Evolutionary conservation across 2,329 filamentous ascomycete species (phyloP).

Genomic region (Neophaeococcomyces mojaviensis): DNA sequence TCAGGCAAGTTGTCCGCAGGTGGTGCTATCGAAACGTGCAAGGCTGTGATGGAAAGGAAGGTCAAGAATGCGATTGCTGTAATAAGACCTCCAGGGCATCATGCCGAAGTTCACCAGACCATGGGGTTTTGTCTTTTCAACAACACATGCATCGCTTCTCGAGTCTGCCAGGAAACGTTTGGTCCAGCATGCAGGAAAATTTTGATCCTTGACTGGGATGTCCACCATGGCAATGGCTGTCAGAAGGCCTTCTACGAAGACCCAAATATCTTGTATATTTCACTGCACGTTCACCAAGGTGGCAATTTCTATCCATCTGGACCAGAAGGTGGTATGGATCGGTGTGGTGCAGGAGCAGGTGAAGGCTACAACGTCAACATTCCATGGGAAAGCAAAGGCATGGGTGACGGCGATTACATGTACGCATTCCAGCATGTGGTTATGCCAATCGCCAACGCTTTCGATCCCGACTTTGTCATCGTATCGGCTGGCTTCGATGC

Average conservation of each 20-base stretch:
- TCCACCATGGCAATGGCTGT: constrained; percentile 69
- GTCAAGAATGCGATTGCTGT: constrained; percentile 95
- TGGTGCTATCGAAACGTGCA: constrained; percentile 90
- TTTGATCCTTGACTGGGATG: constrained; percentile 87
- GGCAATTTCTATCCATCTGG: constrained; percentile 75
- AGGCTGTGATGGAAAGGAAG: constrained; percentile 72
- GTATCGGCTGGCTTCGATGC: constrained; percentile 95
- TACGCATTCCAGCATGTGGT: constrained; percentile 92
- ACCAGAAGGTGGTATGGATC: constrained; percentile 51
- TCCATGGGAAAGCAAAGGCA: constrained; percentile 61
- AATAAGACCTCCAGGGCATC: constrained; percentile 89
- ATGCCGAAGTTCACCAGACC: constrained; percentile 75
- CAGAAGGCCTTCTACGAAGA: constrained; percentile 95
- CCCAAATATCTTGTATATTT: constrained; percentile 92
- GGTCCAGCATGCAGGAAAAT: constrained; percentile 78
- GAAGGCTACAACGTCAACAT: constrained; percentile 61
- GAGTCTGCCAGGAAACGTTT: constrained; percentile 74
- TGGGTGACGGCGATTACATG: constrained; percentile 96
- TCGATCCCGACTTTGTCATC: constrained; percentile 88
- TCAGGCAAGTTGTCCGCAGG: constrained; percentile 80
- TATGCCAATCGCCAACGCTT: constrained; percentile 92
- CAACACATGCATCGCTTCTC: constrained; percentile 90
- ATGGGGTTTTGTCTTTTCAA: constrained; percentile 98
- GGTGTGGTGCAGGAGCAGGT: constrained; percentile 52
- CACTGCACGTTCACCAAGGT: constrained; percentile 78